Base-by-base conservation (phyloP, 306 rosid species). In the Medicago ruthenica region DNA sequence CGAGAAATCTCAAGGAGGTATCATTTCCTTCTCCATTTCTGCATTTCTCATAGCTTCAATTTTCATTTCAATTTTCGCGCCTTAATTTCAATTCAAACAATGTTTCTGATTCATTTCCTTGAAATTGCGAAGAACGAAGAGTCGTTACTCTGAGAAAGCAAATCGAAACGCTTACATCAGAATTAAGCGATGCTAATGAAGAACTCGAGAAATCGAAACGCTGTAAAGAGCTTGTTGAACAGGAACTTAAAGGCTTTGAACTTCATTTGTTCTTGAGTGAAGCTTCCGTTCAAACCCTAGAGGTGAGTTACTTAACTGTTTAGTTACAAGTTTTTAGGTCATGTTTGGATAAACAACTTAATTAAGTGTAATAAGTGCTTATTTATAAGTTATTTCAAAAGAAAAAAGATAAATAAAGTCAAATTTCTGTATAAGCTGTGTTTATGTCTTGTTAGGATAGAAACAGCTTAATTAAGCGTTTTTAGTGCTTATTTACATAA, bases 1-100 rank as follows among this genome's bases (percentile, higher is more conserved):
- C n/a, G 99, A 95, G 81, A 90, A 87, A 79, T 78, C 85, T 45
- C 91, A 87, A 78, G 97, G 96, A 86, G 97, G 98, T 94, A 81
- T 31, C n/a, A 9, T 51, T n/a, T 63, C 6, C 55, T 40, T 24
- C 15, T 57, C 54, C 3, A 5, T 40, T 20, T n/a, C n/a, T 0
- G 27, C 3, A 4, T 65, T 10, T 13, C 72, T 44, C 58, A 14
- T 21, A 13, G 10, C 20, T 8, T 54, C n/a, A 57, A 4, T 34
- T 64, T 50, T 34, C 24, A 70, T 51, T 51, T 34, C 31, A 10
- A 51, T 16, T 20, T 70, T 67, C 37, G 51, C 41, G 70, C 65
- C 54, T 20, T 9, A 53, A 41, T 71, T 18, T 45, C 51, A 45
- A 4, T 45, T 45, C 16, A 4, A 45, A 45, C 2, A 45, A 45